Percentiles rank a stretch among this genome's conserved stretches.
Evolutionary conservation across 192 early-diverging fungal genomes (phyloP).

Genomic region (Coemansia guatemalensis): DNA sequence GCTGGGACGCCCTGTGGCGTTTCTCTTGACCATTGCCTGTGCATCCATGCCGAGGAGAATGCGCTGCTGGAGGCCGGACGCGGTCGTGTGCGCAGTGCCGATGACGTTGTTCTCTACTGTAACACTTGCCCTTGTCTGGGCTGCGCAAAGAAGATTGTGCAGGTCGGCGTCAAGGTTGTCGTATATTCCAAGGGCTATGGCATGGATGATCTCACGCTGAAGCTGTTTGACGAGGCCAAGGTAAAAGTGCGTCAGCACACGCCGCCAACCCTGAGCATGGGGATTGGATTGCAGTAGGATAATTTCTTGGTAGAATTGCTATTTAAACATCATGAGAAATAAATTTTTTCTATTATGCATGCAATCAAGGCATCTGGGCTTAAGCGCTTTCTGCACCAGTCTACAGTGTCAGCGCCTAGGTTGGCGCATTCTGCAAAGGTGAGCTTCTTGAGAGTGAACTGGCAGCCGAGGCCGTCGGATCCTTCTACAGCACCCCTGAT

Average conservation of each 20-base stretch:
- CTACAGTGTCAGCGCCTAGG: neutral
- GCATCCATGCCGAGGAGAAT: conserved; percentile 99
- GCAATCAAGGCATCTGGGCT: conserved; percentile 17
- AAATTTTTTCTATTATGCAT: neutral
- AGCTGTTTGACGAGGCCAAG: conserved; percentile 80
- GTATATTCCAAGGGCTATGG: conserved; percentile 92
- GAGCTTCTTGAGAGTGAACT: conserved; percentile 25
- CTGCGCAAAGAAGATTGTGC: conserved; percentile 96
- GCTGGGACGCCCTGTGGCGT: conserved; percentile 74
- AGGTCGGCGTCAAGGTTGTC: conserved; percentile 88
- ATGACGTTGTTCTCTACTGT: conserved; percentile 78
- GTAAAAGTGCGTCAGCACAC: conserved; percentile 78
- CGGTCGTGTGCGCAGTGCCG: conserved; percentile 72
- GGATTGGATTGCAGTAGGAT: conserved; percentile 43
- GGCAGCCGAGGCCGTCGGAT: conserved; percentile 29
- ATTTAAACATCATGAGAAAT: neutral
- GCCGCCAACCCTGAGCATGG: conserved; percentile 59
- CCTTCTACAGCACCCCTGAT: conserved; percentile 22
- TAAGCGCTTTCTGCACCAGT: conserved; percentile 41
- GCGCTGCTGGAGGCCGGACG: conserved; percentile 95
- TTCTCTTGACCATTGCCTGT: conserved; percentile 84
- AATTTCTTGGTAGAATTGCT: neutral
- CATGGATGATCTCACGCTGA: conserved; percentile 86
- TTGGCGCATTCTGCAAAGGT: conserved; percentile 21
- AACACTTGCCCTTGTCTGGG: conserved; percentile 90